Base-by-base conservation (phyloP, 2,329 filamentous ascomycete species). In the Sphaerostilbella broomeana region DNA sequence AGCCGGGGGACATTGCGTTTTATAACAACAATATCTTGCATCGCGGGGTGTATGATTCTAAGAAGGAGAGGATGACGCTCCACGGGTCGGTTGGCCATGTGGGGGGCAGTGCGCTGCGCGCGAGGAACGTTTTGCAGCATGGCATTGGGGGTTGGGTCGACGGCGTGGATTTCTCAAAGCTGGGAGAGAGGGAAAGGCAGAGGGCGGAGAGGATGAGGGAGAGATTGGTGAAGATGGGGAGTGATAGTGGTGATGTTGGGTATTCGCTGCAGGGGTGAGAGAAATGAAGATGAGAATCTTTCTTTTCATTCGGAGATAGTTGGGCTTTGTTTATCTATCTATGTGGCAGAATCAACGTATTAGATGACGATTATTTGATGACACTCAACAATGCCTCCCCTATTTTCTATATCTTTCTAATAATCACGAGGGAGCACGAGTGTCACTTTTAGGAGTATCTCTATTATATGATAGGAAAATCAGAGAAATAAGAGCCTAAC, bases 11-110 rank as follows among this genome's bases (percentile, higher is more conserved):
- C 61, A 77, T 84, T 12, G 84, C 84, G 28, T 94, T 94, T 53
- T 94, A 94, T 57, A 80, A 94, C 60, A 94, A 89, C 56, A 94
- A 94, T 59, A 94, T 94, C 47, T 59, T 94, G 47, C 84, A 87
- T 54, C 67, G 83, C 4, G 84, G 83, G 2, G 75, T 76, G 19
- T 88, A 87, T 58, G 65, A 72, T 47, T 61, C 63, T 10, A 51
- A 26, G 1, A 72, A 65, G 49, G 79, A 86, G 62, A 65, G 84
- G 17, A 73, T 82, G 69, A 86, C 82, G 44, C 61, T 87, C 52
- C 83, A 87, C 59, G 83, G 83, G 6, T 82, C 77, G 40, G 81
- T 85, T 32, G 83, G 83, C 2, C 73, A 80, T 49, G 65, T 66
- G 1, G 61, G 58, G 3, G 79, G 74, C 2, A 73, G 74, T 41